Base-by-base conservation (phyloP, 2,329 filamentous ascomycete species). In the Monilinia fructicola region DNA sequence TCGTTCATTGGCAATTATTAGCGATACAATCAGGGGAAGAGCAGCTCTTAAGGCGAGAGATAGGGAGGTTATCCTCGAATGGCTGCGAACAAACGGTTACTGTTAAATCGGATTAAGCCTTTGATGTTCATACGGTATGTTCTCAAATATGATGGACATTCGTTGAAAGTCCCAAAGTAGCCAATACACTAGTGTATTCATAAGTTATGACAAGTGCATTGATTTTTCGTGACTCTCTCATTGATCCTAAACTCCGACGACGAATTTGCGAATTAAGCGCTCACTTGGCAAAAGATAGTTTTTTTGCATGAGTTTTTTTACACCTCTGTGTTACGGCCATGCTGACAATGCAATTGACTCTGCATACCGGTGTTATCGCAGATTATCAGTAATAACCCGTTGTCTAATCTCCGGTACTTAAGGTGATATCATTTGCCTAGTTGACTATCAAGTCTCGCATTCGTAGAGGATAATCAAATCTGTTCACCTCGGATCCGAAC, bases 41-140 rank as follows among this genome's bases (percentile, higher is more conserved):
- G 92, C 92, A 5, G 87, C 87, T 52, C 99, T 97, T 81, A 88
- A 88, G 76, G 82, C 87, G 78, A 85, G 95, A 66, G 95, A 98
- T 77, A 83, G 87, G 66, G 83, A 82, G 63, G 81, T 85, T 54
- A 84, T 97, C 65, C 84, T 89, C 78, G 90, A 93, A 79, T 98
- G 94, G 93, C 79, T 98, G 72, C 80, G 78, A 70, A 80, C 81
- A 31, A 83, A 89, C 76, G 83, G 82, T 1, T 90, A 90, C 78
- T 66, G 55, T 14, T 66, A 40, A 53, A 38, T 40, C 23, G 11
- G 31, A 26, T 26, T 9, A 16, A 50, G 31, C 9, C 31, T 50
- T 21, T 40, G 31, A 38, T 59, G 12, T 50, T 60, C 4, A 14
- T 38, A 9, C 26, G 44, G 16, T 38, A 50, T 35, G 14, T 38